Evolutionary conservation across 2,329 filamentous ascomycete species (phyloP).

Genomic region (Nothophaeocryptopus gaeumannii): DNA sequence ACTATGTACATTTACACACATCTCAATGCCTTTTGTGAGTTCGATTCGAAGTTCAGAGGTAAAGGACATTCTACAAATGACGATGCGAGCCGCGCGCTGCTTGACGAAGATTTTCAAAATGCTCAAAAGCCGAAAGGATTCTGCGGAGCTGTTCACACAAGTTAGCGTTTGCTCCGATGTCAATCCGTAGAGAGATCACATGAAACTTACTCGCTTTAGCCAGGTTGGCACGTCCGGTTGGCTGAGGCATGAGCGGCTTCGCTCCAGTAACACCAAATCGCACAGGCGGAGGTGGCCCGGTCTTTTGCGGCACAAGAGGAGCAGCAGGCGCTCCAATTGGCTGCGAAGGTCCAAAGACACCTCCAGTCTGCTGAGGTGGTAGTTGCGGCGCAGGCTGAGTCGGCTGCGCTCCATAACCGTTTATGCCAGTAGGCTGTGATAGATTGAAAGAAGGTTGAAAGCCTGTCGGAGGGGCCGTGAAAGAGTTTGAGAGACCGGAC

Average conservation of each 20-base stretch:
- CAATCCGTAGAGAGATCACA: conserved; percentile 5
- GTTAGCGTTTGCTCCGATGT: conserved; percentile 1
- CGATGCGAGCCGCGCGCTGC: conserved; percentile 1
- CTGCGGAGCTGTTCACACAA: conserved; percentile 54
- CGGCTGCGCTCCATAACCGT: conserved; percentile 46
- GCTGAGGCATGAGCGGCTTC: conserved; percentile 78
- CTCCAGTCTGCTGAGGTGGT: conserved; percentile 54
- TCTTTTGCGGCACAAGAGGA: conserved; percentile 73
- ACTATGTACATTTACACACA: conserved; percentile 22
- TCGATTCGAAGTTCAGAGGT: too few relatives aligned
- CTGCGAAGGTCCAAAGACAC: conserved; percentile 34
- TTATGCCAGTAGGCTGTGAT: conserved; percentile 39
- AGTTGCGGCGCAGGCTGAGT: conserved; percentile 52
- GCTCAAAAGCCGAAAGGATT: conserved; percentile 67
- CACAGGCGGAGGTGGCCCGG: conserved; percentile 80
- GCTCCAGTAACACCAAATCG: conserved; percentile 77
- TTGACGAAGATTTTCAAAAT: neutral
- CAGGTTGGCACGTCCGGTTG: conserved; percentile 88
- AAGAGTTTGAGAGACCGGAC: conserved; percentile 37
- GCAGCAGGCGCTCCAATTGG: conserved; percentile 42
- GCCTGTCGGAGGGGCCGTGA: conserved; percentile 51
- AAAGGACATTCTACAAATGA: conserved; percentile 9
- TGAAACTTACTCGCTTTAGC: conserved; percentile 86
- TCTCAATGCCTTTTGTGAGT: conserved; percentile 8
- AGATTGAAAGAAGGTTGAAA: conserved; percentile 45